Evolutionary conservation across 2,329 filamentous ascomycete genomes (phyloP), one percentile per base, ranked within the genome.

Genomic region (Purpureocillium lavendulum): DNA sequence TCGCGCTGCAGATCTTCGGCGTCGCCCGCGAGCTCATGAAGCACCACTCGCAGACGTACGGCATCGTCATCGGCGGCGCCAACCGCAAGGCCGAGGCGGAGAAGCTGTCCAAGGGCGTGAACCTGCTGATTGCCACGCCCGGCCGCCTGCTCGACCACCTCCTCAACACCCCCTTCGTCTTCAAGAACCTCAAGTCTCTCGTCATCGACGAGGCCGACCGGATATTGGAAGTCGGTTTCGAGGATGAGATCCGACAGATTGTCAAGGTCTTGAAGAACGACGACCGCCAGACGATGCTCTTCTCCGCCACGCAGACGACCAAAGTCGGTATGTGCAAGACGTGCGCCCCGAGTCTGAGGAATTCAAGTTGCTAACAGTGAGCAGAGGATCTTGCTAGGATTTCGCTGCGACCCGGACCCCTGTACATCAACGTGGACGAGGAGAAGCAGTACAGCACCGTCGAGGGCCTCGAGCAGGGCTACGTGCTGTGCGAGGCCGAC

Each of bases 401-500:
- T 57, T 98, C 92, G 4, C 73, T 98, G 35, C 80, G 88, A 29
- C 83, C 87, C 1, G 89, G 90, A 3, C 92, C 92, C 2, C 70
- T 98, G 11, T 97, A 96, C 65, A 92, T 98, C 72, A 96, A 97
- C 57, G 92, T 98, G 42, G 90, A 97, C 57, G 78, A 94, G 60
- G 71, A 82, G 54, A 85, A 94, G 66, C 81, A 94, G 62, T 85
- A 87, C 65, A 88, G 84, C 56, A 98, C 92, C 0, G 92, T 95
- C 10, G 87, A 89, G 45, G 89, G 89, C 10, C 70, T 98, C 10
- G 90, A 98, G 62, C 92, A 98, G 64, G 92, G 92, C 41, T 98
- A 96, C 59, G 85, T 96, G 15, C 71, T 96, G 42, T 95, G 89
- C 64, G 88, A 96, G 44, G 83, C 87, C 5, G 89, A 97, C 62